Conservation (phyloP, 805 yeast species). For the Sungouiella blattae region DNA sequence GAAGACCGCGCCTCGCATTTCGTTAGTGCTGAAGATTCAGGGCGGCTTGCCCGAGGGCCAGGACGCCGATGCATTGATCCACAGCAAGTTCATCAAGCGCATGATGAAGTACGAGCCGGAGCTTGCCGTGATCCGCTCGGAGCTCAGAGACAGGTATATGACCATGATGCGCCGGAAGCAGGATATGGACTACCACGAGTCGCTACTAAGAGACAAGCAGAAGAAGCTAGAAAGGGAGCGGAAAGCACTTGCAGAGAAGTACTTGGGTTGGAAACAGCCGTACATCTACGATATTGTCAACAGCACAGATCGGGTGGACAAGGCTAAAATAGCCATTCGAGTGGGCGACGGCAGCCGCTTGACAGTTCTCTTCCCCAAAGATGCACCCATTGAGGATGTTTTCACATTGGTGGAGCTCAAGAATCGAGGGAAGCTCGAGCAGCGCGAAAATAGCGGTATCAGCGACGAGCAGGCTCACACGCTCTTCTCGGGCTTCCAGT, state of each 20-base stretch:
- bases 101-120: conserved; percentile 59
- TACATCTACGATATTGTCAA: conserved; percentile 24
- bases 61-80: conserved; percentile 27
- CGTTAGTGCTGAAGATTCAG: conserved; percentile 60
- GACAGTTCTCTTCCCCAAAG: conserved; percentile 30
- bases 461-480: conserved; percentile 16
- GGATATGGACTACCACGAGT: conserved; percentile 70
- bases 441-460: conserved; percentile 18
- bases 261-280: conserved; percentile 26
- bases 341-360: conserved; percentile 60
- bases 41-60: conserved; percentile 50
- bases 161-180: conserved; percentile 64
- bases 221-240: conserved; percentile 32
- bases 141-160: conserved; percentile 56
- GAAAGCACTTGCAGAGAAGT: conserved; percentile 36
- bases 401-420: conserved; percentile 33
- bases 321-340: conserved; percentile 68
- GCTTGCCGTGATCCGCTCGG: conserved; percentile 57
- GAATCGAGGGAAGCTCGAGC: conserved; percentile 39
- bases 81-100: conserved; percentile 40
- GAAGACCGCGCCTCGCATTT: conserved; percentile 52
- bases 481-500: conserved; percentile 22
- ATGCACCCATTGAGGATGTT: conserved; percentile 25
- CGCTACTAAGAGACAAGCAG: conserved; percentile 64
- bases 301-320: conserved; percentile 12